Base-by-base conservation (phyloP, 345 rosid species). In the Syzygium oleosum region DNA sequence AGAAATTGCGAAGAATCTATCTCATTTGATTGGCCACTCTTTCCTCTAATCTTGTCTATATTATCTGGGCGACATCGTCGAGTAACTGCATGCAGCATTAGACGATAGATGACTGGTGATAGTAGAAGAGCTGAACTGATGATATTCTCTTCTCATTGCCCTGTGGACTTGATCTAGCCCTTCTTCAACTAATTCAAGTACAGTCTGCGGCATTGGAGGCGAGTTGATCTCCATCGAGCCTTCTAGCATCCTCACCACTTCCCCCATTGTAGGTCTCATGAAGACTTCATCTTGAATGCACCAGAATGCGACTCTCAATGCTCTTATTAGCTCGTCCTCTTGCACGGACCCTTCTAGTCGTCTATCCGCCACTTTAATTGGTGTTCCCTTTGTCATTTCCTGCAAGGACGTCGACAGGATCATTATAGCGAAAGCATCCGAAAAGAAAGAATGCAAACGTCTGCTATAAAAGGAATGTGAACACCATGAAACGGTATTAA, bases 1-100 rank as follows among this genome's bases (percentile, higher is more conserved):
- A 9, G 19, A 68, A 68, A 12, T 68, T 68, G 80, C 46, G 27
- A 73, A 34, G 49, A 73, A 73, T 73, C 80, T 21, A 19, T 73
- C 4, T 73, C 49, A 34, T 19, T 19, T 34, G 25, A 19, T 73
- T 19, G 49, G 27, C 49, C 49, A 16, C 49, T 73, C 80, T 17
- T 34, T 34, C 80, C 80, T 38, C 80, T 38, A 38, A 22, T 73
- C 14, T 25, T 73, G 80, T 73, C 12, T 19, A 73, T 9, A 73
- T 73, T 92, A 97, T 92, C 99, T 93, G 52, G 98, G 98, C 14
- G 98, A 97, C 99, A 97, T 97, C 29, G 98, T 91, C 14, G 99
- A 96, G 88, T 94, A 90, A 90, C 98, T 96, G 77, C 97, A 97
- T 9, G 99, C 92, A 78, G 99, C 99, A 19, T 78, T 92, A 86